These are phyloP conservation scores for Lachancea meyersii DNA, from an alignment of 805 yeast genomes.

Conservation along the genomic window DNA sequence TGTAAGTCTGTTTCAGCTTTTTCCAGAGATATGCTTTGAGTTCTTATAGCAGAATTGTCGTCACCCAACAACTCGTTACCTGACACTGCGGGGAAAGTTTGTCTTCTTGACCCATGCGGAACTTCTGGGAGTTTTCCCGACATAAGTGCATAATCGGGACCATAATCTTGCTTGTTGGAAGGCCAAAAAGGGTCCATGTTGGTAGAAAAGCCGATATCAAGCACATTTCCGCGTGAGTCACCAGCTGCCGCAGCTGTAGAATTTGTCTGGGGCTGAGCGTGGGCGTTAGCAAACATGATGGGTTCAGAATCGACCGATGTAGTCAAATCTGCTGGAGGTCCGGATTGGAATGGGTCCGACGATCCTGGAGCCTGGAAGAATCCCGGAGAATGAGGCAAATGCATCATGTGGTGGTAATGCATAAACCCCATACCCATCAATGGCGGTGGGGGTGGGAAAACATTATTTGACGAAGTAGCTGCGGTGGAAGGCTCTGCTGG, in stretches of 20 bases:
- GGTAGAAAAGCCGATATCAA: slow-evolving; percentile 5
- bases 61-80: slow-evolving; percentile 16
- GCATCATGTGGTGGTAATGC: slow-evolving; percentile 32
- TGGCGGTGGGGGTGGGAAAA: slow-evolving; percentile 22
- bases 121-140: slow-evolving; percentile 3
- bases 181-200: slow-evolving; percentile 9
- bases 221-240: not conserved
- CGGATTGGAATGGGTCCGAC: slow-evolving; percentile 2
- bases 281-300: slow-evolving; percentile 1
- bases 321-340: not conserved
- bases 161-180: slow-evolving; percentile 1
- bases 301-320: slow-evolving; percentile 1
- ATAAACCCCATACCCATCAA: slow-evolving; percentile 30
- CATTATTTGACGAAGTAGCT: not conserved
- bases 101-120: slow-evolving; percentile 26
- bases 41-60: slow-evolving; percentile 15
- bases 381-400: slow-evolving; percentile 25
- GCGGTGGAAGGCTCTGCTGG: not conserved
- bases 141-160: slow-evolving; percentile 7
- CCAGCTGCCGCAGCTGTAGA: not conserved
- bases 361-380: slow-evolving; percentile 23
- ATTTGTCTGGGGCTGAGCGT: not conserved
- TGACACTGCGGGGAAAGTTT: slow-evolving; percentile 30
- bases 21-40: slow-evolving; percentile 29
- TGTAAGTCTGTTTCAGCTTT: slow-evolving; percentile 12